phyloP scores from a whole-genome alignment of 768 basidiomycete genomes.

The Peribolospora kevripleyi region DNA sequence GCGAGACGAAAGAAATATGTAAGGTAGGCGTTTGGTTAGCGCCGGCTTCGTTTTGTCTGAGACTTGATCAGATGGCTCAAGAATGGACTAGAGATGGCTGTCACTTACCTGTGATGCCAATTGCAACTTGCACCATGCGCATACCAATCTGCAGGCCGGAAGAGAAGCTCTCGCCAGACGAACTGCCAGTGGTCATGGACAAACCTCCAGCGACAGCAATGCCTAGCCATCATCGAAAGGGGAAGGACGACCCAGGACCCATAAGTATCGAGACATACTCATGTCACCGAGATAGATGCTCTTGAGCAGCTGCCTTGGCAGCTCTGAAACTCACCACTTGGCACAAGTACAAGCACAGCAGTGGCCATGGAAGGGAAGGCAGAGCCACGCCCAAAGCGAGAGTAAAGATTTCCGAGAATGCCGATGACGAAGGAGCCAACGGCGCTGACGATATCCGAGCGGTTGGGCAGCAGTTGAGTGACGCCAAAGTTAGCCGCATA shows the following conservation, averaged over 20 bases:
- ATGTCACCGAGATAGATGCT: not conserved
- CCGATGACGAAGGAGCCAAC: slow-evolving; percentile 13
- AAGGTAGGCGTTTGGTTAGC: not conserved
- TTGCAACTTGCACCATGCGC: slow-evolving; percentile 12
- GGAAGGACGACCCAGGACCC: not conserved
- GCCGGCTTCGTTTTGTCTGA: not conserved
- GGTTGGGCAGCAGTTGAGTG: slow-evolving; percentile 11
- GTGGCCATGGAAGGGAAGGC: slow-evolving; percentile 7
- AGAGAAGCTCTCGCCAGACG: too few relatives aligned
- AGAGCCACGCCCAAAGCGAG: slow-evolving; percentile 1
- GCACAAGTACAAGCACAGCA: slow-evolving; percentile 11
- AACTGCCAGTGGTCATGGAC: not conserved
- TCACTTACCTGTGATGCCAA: slow-evolving; percentile 3
- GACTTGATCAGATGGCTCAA: not conserved
- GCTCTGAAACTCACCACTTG: slow-evolving; percentile 10
- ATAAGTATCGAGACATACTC: not conserved
- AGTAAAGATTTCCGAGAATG: slow-evolving; percentile 13
- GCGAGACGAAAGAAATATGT: too few relatives aligned
- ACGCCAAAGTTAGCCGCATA: slow-evolving; percentile 17
- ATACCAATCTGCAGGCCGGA: slow-evolving; percentile 10
- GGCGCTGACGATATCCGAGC: slow-evolving; percentile 13
- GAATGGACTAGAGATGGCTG: not conserved
- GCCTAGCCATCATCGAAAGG: not conserved
- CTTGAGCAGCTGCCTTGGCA: slow-evolving; percentile 10
- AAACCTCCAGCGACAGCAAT: not conserved